phyloP scores from a whole-genome alignment of 768 basidiomycete species.

The Porphyrellus cyaneotinctus region DNA sequence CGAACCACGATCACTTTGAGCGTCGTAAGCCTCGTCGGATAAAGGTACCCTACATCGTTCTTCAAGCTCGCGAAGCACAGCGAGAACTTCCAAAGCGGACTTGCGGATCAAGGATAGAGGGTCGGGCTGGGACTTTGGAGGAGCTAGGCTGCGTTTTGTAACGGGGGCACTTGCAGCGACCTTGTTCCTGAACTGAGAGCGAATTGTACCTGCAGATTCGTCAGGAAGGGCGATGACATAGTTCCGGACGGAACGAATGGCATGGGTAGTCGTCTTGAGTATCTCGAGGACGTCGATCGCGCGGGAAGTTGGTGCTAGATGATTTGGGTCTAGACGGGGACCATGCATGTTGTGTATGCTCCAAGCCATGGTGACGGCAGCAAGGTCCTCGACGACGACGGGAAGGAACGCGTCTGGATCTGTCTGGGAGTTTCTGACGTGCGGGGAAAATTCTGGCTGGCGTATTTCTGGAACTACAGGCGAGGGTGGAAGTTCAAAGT shows the following conservation, averaged over 20 bases:
- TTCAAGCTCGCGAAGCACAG: slow-evolving; percentile 75
- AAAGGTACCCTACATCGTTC: slow-evolving; percentile 72
- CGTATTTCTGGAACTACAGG: slow-evolving; percentile 50
- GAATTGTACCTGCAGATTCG: slow-evolving; percentile 55
- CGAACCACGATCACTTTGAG: slow-evolving; percentile 63
- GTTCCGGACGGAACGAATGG: slow-evolving; percentile 79
- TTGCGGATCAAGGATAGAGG: slow-evolving; percentile 68
- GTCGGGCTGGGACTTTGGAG: slow-evolving; percentile 42
- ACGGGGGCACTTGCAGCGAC: slow-evolving; percentile 32
- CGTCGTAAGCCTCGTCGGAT: slow-evolving; percentile 80
- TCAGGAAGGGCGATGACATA: slow-evolving; percentile 81
- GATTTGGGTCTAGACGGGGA: slow-evolving; percentile 14
- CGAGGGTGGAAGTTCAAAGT: slow-evolving; percentile 68
- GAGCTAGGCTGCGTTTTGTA: slow-evolving; percentile 35
- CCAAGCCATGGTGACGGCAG: slow-evolving; percentile 63
- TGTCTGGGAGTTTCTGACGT: slow-evolving; percentile 63
- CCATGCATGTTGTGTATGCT: slow-evolving; percentile 34
- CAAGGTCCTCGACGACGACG: slow-evolving; percentile 72
- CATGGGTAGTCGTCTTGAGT: slow-evolving; percentile 74
- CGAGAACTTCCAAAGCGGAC: slow-evolving; percentile 80
- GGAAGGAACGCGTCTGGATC: slow-evolving; percentile 78
- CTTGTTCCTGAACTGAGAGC: slow-evolving; percentile 55
- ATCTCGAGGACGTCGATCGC: slow-evolving; percentile 61
- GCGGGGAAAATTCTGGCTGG: slow-evolving; percentile 45
- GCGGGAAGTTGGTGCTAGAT: slow-evolving; percentile 9